Conservation (phyloP, 2,329 filamentous ascomycete species). For the Cladosporium phlei region DNA sequence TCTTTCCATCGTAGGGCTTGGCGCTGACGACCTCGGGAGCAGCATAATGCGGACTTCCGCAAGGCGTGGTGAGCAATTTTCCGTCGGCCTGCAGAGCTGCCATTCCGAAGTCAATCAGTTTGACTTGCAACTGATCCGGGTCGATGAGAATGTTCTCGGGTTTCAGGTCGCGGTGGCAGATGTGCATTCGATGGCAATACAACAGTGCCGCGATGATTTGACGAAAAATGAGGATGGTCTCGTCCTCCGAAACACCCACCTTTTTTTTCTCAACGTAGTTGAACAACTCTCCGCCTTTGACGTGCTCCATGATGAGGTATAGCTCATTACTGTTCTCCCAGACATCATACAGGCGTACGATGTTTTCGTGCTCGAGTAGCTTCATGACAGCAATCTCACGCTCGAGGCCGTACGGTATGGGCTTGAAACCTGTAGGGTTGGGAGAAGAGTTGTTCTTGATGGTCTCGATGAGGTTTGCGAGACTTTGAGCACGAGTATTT, state of each 20-base stretch:
- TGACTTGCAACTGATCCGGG: conserved; percentile 64
- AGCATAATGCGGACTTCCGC: conserved; percentile 94
- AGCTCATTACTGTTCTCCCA: conserved; percentile 97
- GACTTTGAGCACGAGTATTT: conserved; percentile 76
- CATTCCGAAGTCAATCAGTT: conserved; percentile 98
- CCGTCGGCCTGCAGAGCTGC: conserved; percentile 80
- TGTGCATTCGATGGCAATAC: conserved; percentile 90
- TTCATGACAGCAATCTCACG: conserved; percentile 97
- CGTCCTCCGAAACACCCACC: conserved; percentile 70
- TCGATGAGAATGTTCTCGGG: conserved; percentile 94
- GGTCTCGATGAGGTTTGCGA: conserved; percentile 74
- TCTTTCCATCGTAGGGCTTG: conserved; percentile 73
- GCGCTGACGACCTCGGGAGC: conserved; percentile 84
- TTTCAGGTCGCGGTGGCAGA: conserved; percentile 94
- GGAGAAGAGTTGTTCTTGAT: conserved; percentile 43
- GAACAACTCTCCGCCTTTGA: conserved; percentile 80
- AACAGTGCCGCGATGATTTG: conserved; percentile 89
- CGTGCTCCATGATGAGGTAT: conserved; percentile 93
- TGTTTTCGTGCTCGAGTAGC: conserved; percentile 88
- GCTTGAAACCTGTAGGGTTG: conserved; percentile 27
- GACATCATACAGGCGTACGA: conserved; percentile 90
- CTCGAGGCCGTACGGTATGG: conserved; percentile 74
- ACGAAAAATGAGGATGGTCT: conserved; percentile 79
- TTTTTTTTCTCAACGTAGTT: conserved; percentile 73
- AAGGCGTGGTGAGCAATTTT: conserved; percentile 79